These are phyloP conservation scores for Apiotrichum laibachii DNA, from an alignment of 1,284 basidiomycete genomes.

Conservation along the genomic window DNA sequence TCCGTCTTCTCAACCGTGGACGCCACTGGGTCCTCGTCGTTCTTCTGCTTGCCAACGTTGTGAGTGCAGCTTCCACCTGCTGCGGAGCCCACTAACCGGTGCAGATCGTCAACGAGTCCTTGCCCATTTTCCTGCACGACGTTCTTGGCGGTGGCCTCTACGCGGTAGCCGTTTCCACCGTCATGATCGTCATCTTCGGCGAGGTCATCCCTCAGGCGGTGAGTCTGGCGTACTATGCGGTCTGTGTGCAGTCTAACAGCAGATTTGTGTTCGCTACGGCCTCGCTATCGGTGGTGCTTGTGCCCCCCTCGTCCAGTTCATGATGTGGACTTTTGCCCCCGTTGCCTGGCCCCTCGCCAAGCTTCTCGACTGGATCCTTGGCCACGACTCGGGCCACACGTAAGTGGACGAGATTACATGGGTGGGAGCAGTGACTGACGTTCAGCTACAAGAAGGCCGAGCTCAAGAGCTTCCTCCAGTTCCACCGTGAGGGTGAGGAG, in stretches of 20 bases:
- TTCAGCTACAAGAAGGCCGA: slow-evolving; percentile 88
- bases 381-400: slow-evolving; percentile 61
- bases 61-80: slow-evolving; percentile 51
- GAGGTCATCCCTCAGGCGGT: slow-evolving; percentile 79
- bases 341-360: slow-evolving; percentile 86
- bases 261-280: slow-evolving; percentile 87
- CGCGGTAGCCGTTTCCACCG: slow-evolving; percentile 77
- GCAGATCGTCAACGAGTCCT: slow-evolving; percentile 80
- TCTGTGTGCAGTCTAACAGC: slow-evolving; percentile 29
- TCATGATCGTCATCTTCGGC: slow-evolving; percentile 66
- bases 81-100: neutral
- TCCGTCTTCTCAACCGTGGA: slow-evolving; percentile 72
- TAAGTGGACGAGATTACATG: slow-evolving; percentile 26
- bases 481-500: slow-evolving; percentile 81
- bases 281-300: slow-evolving; percentile 87
- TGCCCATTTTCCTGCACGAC: slow-evolving; percentile 85
- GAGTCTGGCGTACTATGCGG: slow-evolving; percentile 13
- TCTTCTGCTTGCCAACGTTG: slow-evolving; percentile 78
- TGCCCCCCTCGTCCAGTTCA: slow-evolving; percentile 67
- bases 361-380: slow-evolving; percentile 74
- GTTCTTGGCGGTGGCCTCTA: slow-evolving; percentile 79
- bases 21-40: slow-evolving; percentile 94
- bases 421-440: slow-evolving; percentile 23
- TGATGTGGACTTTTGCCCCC: slow-evolving; percentile 72
- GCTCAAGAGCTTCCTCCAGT: slow-evolving; percentile 85